These are phyloP conservation scores for Termitomyces sp. DNA, from an alignment of 768 basidiomycete species.

Conservation along the genomic window DNA sequence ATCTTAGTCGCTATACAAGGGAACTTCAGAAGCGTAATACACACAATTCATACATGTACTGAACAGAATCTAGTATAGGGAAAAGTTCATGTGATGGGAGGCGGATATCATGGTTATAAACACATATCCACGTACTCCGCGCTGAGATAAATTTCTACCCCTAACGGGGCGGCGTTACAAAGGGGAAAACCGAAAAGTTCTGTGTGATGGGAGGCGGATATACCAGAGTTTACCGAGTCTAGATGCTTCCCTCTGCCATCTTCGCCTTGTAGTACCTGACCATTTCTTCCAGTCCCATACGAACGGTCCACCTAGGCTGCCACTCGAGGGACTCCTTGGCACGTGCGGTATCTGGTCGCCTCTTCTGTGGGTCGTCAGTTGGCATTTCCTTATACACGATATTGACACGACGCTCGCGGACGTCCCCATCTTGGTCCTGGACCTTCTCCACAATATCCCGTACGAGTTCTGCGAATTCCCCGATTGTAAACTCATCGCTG, in stretches of 20 bases:
- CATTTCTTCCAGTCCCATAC: conserved; percentile 95
- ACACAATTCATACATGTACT: background rate
- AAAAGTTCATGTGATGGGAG: background rate
- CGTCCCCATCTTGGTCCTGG: conserved; percentile 72
- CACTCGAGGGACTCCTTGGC: conserved; percentile 82
- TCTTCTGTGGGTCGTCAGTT: conserved; percentile 90
- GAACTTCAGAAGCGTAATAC: background rate
- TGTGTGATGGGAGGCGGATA: background rate
- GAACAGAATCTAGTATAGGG: background rate
- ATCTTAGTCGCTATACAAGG: background rate
- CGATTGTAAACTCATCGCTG: conserved; percentile 92
- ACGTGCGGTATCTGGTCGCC: conserved; percentile 87
- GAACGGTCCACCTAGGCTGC: conserved; percentile 91
- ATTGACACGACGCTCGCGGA: conserved; percentile 44
- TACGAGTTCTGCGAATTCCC: conserved; percentile 89
- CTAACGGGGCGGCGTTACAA: background rate
- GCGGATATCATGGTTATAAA: background rate
- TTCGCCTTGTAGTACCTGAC: conserved; percentile 88
- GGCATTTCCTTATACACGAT: conserved; percentile 81
- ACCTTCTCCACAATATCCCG: conserved; percentile 91
- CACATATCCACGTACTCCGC: too few species aligned
- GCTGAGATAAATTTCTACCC: too few species aligned
- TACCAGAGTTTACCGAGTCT: conserved; percentile 10
- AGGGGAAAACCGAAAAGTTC: background rate
- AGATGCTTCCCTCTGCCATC: conserved; percentile 80